Percentiles rank a stretch among this genome's conserved stretches.
phyloP scores from a whole-genome alignment of 2,329 filamentous ascomycete genomes.

The Aspergillus udagawae region DNA sequence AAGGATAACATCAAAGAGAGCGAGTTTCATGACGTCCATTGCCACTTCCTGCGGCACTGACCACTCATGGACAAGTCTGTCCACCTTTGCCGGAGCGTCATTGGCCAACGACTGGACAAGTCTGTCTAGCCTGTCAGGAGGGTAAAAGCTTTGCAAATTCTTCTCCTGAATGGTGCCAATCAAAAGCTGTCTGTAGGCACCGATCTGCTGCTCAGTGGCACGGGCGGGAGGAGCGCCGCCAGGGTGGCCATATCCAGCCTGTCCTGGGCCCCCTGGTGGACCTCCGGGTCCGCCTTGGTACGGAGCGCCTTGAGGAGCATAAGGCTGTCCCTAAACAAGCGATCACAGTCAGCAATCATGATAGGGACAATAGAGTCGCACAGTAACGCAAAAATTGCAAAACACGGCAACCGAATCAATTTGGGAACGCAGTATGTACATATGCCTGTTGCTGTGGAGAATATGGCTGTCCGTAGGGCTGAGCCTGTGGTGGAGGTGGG shows the following conservation, averaged over 20 bases:
- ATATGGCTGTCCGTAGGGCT: constrained; percentile 34
- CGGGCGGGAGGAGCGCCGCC: constrained; percentile 33
- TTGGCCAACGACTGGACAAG: constrained; percentile 30
- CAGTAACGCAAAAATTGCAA: not conserved
- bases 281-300: constrained; percentile 26
- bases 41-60: constrained; percentile 57
- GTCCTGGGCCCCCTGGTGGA: constrained; percentile 23
- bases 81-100: constrained; percentile 44
- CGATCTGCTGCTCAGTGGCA: constrained; percentile 48
- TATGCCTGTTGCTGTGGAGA: constrained; percentile 31
- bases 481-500: constrained; percentile 36
- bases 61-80: constrained; percentile 55
- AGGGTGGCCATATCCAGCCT: constrained; percentile 14
- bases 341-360: constrained; percentile 6
- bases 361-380: not conserved
- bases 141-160: constrained; percentile 56
- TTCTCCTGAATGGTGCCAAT: constrained; percentile 58
- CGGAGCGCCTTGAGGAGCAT: constrained; percentile 29
- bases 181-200: constrained; percentile 55
- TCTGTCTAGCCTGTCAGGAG: constrained; percentile 45
- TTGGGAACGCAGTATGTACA: constrained; percentile 27
- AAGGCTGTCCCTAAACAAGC: constrained; percentile 19
- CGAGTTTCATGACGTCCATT: constrained; percentile 60
- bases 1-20: constrained; percentile 59
- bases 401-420: constrained; percentile 8